Base-by-base conservation (phyloP, 176 grass and related monocot genomes). In the Aegilops umbellulata region DNA sequence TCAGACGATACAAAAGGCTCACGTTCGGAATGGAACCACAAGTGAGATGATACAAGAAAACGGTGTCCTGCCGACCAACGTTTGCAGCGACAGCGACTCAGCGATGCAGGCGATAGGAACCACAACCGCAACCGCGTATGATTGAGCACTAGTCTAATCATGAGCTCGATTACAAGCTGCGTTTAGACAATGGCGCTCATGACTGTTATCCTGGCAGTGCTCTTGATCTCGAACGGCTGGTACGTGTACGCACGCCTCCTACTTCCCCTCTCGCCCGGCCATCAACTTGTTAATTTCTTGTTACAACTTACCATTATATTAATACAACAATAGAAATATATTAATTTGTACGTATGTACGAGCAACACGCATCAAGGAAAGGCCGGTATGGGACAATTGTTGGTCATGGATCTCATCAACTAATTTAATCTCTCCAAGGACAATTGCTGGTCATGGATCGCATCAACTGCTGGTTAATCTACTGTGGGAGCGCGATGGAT, bases 11-110 rank as follows among this genome's bases (percentile, higher is more conserved):
- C 58, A 4, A 57, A 57, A 55, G 17, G 16, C 67, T 79, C 17
- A 55, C 6, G 17, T 49, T 5, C 6, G 16, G 17, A 55, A 55
- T 55, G 53, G 17, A 57, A 38, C 32, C 22, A 60, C 47, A 51
- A 51, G 47, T 51, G 46, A 16, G 46, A 49, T 49, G 46, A 49
- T 49, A 25, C 15, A 39, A 53, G 19, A 70, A 70, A 70, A 69
- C 80, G 29, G 29, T 82, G 80, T 22, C 80, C 30, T 82, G 36
- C 65, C 80, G 66, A 72, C 66, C 80, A 16, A 60, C 32, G 46
- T 32, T 17, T 11, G 14, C n/a, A 12, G 23, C 2, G 69, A 84
- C 25, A 36, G 69, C 82, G 82, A 74, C 81, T 34, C 7, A 29
- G 3, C 2, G 8, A 3, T 5, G 3, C 34, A 66, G 46, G 46